Evolutionary conservation across 2,329 filamentous ascomycete species (phyloP).

Genomic region (Fusarium beomiforme): DNA sequence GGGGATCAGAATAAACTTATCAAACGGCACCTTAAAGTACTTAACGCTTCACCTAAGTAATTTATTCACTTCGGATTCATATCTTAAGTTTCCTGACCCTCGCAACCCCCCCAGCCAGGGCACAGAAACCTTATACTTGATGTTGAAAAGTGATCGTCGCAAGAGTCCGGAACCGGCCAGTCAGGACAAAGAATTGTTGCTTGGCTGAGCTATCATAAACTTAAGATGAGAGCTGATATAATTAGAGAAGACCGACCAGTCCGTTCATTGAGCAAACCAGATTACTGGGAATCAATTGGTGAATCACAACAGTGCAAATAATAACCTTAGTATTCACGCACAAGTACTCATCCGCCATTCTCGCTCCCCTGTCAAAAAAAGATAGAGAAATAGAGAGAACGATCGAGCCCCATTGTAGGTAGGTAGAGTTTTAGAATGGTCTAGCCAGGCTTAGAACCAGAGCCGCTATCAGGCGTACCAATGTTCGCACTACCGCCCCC

Average conservation of each 20-base stretch:
- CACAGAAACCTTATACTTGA: slow-evolving; percentile 4
- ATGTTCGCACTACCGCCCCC: slow-evolving; percentile 5
- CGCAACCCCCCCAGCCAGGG: too few relatives aligned
- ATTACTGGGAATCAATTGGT: slow-evolving; percentile 1
- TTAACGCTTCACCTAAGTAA: too few relatives aligned
- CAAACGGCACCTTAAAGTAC: too few relatives aligned
- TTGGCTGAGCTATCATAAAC: slow-evolving; percentile 14
- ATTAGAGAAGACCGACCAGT: slow-evolving; percentile 9
- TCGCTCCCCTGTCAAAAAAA: background rate
- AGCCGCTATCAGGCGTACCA: slow-evolving; percentile 16
- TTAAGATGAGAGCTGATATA: slow-evolving; percentile 20
- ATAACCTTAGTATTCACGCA: background rate
- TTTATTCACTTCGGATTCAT: too few relatives aligned
- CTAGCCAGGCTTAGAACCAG: slow-evolving; percentile 31
- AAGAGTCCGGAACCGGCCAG: slow-evolving; percentile 31
- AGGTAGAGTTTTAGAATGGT: slow-evolving; percentile 25
- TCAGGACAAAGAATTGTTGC: slow-evolving; percentile 10
- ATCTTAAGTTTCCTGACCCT: too few relatives aligned
- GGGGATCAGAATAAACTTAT: too few relatives aligned
- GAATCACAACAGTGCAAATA: background rate
- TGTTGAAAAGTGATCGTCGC: slow-evolving; percentile 22
- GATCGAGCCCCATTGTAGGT: slow-evolving; percentile 15
- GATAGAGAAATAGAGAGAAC: slow-evolving; percentile 2
- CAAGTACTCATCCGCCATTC: background rate
- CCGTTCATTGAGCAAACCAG: background rate